Evolutionary conservation across 768 basidiomycete genomes (phyloP), one percentile per base, ranked within the genome.

Genomic region (Tylopilus cervinicoccineus): DNA sequence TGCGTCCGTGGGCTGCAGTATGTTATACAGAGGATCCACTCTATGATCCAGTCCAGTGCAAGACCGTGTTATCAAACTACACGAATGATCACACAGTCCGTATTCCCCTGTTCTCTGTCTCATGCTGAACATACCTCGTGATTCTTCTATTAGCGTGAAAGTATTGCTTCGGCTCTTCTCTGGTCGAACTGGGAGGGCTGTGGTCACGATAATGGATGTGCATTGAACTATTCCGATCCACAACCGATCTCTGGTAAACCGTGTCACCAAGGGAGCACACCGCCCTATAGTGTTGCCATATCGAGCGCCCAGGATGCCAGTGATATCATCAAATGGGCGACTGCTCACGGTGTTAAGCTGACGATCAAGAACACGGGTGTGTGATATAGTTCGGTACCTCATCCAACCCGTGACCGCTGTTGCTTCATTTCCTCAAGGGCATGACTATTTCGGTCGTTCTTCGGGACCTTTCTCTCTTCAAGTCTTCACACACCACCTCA

Each of bases 331-430:
- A 44, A 47, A 6, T 60, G 58, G 58, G 58, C 58, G 5, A 41
- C 45, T 3, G n/a, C 33, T 0, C 50, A 60, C 34, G 32, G 43
- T 2, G 38, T 60, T 1, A 60, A 53, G 12, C 29, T 60, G 9
- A 57, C 58, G 1, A 43, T 60, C 11, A 60, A 60, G 49, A 60
- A 52, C 42, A 60, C 58, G 0, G 58, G 58, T 59, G 13, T 59
- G 13, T 3, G 50, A 19, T 33, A 13, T 38, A 3, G 13, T 33
- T 28, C 4, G 5, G n/a, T 0, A 3, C 9, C 6, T 13, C 13
- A 4, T 22, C 5, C 4, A 22, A 27, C 14, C n/a, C 19, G 6
- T 24, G 6, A 14, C 8, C 14, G 13, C 32, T 55, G 10, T 36
- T 11, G 6, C 10, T 16, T 11, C n/a, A n/a, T 37, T 34, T 8